Base-by-base conservation (phyloP, 2,329 filamentous ascomycete genomes). In the Penicillium sp. region DNA sequence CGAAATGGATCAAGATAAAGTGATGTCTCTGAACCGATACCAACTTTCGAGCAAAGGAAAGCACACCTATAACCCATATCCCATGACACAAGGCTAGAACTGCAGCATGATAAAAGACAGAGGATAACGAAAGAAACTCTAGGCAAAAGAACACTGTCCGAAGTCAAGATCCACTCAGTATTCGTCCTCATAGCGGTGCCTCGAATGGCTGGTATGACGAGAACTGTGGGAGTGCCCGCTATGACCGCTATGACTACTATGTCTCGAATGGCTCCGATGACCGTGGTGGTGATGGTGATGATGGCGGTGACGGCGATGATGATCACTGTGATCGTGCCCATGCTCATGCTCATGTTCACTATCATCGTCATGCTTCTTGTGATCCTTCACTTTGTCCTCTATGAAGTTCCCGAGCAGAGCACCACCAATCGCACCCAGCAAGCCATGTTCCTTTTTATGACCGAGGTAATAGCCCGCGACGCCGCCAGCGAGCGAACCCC, bases 361-460 rank as follows among this genome's bases (percentile, higher is more conserved):
- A 29, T 54, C 50, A 65, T 65, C 50, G 68, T 67, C 59, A 46
- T 59, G 45, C 10, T 59, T 55, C 63, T 76, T 76, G 61, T 75
- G 70, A 39, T 77, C 70, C 73, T 84, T 84, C 62, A 75, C 62
- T 63, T 81, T 80, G 62, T 85, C 79, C 63, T 84, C 81, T 0
- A 82, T 64, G 59, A 84, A 81, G 66, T 76, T 79, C 2, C 84
- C 84, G 2, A 81, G 54, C 45, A 87, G 76, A 0, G 83, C 84
- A 54, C 84, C 84, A 4, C 82, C 81, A 29, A 87, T 68, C 0
- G 83, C 80, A 11, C 84, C 84, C 10, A 87, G 69, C 31, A 87
- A 71, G 4, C 82, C 82, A 62, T 84, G 82, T n/a, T 81, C 75
- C 23, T 77, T 80, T 62, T 82, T 76, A 68, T 84, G 83, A 19